phyloP scores from a whole-genome alignment of 768 basidiomycete species.

The Pleurotus citrinopileatus region DNA sequence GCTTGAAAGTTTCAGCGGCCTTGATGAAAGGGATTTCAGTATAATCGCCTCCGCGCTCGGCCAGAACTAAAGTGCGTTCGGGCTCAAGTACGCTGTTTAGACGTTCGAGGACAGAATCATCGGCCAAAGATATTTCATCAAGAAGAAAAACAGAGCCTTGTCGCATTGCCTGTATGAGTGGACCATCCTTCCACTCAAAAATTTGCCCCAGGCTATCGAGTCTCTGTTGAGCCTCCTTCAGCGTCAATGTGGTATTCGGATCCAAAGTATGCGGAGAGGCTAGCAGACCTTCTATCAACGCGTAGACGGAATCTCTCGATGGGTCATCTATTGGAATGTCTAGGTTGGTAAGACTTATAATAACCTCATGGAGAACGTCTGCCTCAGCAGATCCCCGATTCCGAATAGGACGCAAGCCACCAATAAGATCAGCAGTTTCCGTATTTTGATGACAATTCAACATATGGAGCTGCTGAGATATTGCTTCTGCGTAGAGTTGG shows the following conservation, averaged over 20 bases:
- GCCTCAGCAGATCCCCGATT: slow-evolving; percentile 60
- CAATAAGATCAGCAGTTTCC: slow-evolving; percentile 95
- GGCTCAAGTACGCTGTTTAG: slow-evolving; percentile 98
- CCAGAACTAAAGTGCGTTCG: slow-evolving; percentile 81
- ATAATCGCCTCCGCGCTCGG: slow-evolving; percentile 84
- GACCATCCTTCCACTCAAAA: slow-evolving; percentile 97
- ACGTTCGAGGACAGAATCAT: slow-evolving; percentile 96
- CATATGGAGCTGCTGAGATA: slow-evolving; percentile 56
- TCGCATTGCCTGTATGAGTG: slow-evolving; percentile 91
- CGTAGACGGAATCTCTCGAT: slow-evolving; percentile 23
- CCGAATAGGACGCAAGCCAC: slow-evolving; percentile 85
- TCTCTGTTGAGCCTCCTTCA: slow-evolving; percentile 42
- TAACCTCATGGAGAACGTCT: slow-evolving; percentile 44
- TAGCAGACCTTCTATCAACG: slow-evolving; percentile 24
- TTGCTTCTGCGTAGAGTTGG: slow-evolving; percentile 76
- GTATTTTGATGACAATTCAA: slow-evolving; percentile 98
- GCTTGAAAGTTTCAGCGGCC: slow-evolving; percentile 73
- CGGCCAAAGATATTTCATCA: slow-evolving; percentile 96
- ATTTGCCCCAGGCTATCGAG: slow-evolving; percentile 62
- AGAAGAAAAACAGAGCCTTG: slow-evolving; percentile 83
- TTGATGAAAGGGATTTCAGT: slow-evolving; percentile 62
- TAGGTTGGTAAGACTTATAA: slow-evolving; percentile 34
- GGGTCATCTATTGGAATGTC: slow-evolving; percentile 29
- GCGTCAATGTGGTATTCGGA: slow-evolving; percentile 22
- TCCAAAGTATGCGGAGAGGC: slow-evolving; percentile 26